phyloP scores from a whole-genome alignment of 1,139 yeast species.

The Magnusiomyces paraingens region DNA sequence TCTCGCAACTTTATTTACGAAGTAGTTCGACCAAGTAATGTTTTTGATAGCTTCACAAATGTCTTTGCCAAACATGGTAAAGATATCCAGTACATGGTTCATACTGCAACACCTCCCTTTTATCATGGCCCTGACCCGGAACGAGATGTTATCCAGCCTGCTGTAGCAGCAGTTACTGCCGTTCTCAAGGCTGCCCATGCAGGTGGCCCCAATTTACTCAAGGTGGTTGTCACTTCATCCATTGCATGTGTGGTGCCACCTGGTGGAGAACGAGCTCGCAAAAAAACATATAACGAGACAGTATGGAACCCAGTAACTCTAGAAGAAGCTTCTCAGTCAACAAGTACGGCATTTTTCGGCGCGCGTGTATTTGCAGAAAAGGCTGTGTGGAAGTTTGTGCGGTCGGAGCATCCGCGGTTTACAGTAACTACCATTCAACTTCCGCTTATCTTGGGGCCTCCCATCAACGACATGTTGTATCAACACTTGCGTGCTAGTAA shows the following conservation, averaged over 20 bases:
- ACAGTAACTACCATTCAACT: slow-evolving; percentile 40
- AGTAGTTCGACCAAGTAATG: slow-evolving; percentile 41
- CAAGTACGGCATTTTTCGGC: slow-evolving; percentile 26
- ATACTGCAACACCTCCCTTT: slow-evolving; percentile 54
- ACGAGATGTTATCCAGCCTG: slow-evolving; percentile 39
- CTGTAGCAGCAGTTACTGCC: slow-evolving; percentile 44
- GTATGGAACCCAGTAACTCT: slow-evolving; percentile 40
- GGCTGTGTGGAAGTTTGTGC: slow-evolving; percentile 41
- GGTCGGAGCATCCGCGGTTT: slow-evolving; percentile 34
- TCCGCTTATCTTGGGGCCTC: slow-evolving; percentile 45
- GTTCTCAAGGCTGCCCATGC: slow-evolving; percentile 39
- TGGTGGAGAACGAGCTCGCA: slow-evolving; percentile 16
- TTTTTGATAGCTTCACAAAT: slow-evolving; percentile 51
- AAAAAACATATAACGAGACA: slow-evolving; percentile 29
- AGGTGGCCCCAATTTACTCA: slow-evolving; percentile 42
- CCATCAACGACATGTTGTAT: slow-evolving; percentile 23
- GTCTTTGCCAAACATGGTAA: slow-evolving; percentile 40
- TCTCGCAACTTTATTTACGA: slow-evolving; percentile 5
- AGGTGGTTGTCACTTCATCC: slow-evolving; percentile 52
- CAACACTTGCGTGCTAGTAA: slow-evolving; percentile 30
- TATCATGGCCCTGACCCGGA: slow-evolving; percentile 38
- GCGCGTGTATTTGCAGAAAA: slow-evolving; percentile 38
- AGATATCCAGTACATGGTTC: slow-evolving; percentile 46
- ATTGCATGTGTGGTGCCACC: slow-evolving; percentile 39
- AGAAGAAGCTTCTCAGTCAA: slow-evolving; percentile 25